These are phyloP conservation scores for Zygoascus sp. DNA, from an alignment of 1,139 yeast genomes.

Conservation along the genomic window DNA sequence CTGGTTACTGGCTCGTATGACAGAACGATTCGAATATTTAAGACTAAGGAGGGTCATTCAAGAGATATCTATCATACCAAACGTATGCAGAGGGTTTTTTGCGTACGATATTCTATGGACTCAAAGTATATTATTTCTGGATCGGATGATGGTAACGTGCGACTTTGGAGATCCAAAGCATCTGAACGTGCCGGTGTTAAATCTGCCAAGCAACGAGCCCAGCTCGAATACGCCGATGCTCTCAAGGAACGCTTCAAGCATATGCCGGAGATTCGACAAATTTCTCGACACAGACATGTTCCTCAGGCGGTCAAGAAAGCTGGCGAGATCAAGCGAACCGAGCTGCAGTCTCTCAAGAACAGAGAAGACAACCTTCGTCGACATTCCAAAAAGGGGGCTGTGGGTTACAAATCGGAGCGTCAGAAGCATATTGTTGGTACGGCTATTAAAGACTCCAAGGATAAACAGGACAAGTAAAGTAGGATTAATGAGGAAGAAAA, in stretches of 20 bases:
- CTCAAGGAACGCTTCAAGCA: conserved; percentile 87
- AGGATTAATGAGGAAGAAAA: background rate
- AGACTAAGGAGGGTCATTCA: conserved; percentile 78
- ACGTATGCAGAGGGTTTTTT: conserved; percentile 93
- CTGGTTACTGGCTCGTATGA: conserved; percentile 94
- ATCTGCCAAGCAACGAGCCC: conserved; percentile 73
- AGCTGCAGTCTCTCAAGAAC: conserved; percentile 65
- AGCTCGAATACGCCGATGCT: conserved; percentile 85
- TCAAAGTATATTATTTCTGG: conserved; percentile 83
- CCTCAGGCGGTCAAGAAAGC: conserved; percentile 87
- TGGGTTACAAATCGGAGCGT: conserved; percentile 57
- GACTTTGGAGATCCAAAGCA: conserved; percentile 89
- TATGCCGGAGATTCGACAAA: conserved; percentile 94
- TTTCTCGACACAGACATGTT: conserved; percentile 80
- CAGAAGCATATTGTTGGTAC: conserved; percentile 82
- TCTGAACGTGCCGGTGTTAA: conserved; percentile 78
- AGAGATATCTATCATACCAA: conserved; percentile 94
- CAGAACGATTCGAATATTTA: conserved; percentile 79
- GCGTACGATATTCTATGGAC: conserved; percentile 82
- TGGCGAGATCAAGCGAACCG: conserved; percentile 73
- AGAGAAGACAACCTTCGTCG: conserved; percentile 79
- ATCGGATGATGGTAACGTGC: conserved; percentile 91
- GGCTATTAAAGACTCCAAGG: conserved; percentile 50
- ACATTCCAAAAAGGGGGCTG: conserved; percentile 66
- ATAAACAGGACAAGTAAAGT: conserved; percentile 4